Evolutionary conservation across 1,284 basidiomycete species (phyloP).

Genomic region (Pseudozyma thailandica): DNA sequence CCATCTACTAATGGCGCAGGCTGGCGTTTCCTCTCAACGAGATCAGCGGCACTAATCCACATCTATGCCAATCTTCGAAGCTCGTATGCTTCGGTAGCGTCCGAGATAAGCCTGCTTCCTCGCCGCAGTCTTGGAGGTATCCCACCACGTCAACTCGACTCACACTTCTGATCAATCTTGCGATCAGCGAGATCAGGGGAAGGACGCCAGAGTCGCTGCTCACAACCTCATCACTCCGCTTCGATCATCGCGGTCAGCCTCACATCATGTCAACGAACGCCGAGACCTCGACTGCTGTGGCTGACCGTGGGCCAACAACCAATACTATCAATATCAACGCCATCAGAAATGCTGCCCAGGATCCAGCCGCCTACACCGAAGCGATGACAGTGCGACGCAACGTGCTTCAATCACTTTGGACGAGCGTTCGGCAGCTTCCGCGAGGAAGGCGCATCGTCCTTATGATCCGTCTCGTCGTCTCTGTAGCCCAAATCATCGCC

Average conservation of each 20-base stretch:
- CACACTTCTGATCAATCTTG: too few relatives aligned
- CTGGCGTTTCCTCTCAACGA: too few relatives aligned
- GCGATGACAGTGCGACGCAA: constrained; percentile 46
- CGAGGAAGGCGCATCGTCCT: constrained; percentile 39
- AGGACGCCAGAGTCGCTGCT: too few relatives aligned
- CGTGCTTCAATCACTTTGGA: constrained; percentile 35
- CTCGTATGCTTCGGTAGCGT: background rate
- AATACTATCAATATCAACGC: background rate
- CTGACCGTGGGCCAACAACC: background rate
- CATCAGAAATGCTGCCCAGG: background rate
- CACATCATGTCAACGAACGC: constrained; percentile 28
- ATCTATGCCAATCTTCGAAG: background rate
- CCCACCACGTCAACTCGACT: too few relatives aligned
- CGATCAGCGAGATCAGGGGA: too few relatives aligned
- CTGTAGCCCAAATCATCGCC: constrained; percentile 42
- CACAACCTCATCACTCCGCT: too few relatives aligned
- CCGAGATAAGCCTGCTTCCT: background rate
- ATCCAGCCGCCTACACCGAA: constrained; percentile 35
- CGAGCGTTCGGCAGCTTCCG: constrained; percentile 36
- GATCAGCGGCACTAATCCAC: too few relatives aligned
- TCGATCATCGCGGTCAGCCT: background rate
- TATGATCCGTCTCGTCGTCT: constrained; percentile 28
- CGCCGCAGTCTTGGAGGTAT: background rate
- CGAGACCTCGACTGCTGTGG: constrained; percentile 2
- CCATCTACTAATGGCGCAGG: too few relatives aligned